Conservation (phyloP, 176 grass and related monocot genomes). For the Tillandsia fasciculata region DNA sequence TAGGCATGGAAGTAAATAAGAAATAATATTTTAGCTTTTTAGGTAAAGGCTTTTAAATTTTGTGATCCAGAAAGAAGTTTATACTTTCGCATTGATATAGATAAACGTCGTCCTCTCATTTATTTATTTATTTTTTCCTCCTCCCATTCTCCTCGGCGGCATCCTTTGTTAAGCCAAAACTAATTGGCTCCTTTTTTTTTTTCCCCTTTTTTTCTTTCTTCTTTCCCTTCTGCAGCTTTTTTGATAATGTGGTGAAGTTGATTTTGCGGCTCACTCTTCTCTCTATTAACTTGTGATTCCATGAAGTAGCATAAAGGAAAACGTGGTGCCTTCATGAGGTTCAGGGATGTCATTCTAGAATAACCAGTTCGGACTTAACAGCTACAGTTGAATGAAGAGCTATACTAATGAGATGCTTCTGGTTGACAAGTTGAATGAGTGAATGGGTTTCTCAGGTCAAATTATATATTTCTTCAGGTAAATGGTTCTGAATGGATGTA, state of each 20-base stretch:
- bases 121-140: no score
- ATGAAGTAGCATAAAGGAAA: conserved; percentile 47
- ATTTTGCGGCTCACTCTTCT: conserved; percentile 39
- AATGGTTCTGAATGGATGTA: conserved; percentile 34
- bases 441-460: no score
- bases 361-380: conserved; percentile 23
- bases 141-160: no score
- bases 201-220: background rate
- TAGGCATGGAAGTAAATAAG: no score
- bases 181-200: no score
- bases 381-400: conserved; percentile 26
- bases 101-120: no score
- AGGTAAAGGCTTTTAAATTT: no score
- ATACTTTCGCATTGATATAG: no score
- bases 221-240: conserved; percentile 26
- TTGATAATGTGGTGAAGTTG: conserved; percentile 37
- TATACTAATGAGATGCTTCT: conserved; percentile 31
- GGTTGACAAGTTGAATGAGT: conserved; percentile 44
- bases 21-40: no score
- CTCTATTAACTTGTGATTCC: conserved; percentile 32
- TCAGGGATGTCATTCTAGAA: conserved; percentile 30
- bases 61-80: no score
- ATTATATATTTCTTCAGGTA: conserved; percentile 12
- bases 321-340: conserved; percentile 28
- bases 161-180: no score